Percentiles rank a stretch among this genome's conserved stretches.
These are phyloP conservation scores for Elsinoe batatas DNA, from an alignment of 2,329 filamentous ascomycete genomes.

Conservation along the genomic window DNA sequence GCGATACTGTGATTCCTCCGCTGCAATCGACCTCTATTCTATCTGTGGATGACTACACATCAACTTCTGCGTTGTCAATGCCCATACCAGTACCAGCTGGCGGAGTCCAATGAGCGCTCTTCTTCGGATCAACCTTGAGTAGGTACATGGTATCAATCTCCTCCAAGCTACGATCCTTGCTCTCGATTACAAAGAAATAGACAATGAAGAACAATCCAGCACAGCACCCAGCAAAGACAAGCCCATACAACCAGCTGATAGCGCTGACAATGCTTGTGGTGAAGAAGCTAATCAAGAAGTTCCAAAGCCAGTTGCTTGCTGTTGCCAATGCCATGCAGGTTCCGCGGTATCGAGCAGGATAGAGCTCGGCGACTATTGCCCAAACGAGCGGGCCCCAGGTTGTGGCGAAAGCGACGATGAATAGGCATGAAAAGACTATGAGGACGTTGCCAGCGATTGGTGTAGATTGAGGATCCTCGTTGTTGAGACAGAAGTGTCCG, in stretches of 20 bases:
- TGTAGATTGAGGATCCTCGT: constrained; percentile 18
- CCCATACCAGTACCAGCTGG: background rate
- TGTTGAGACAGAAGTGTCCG: constrained; percentile 22
- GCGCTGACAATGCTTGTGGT: constrained; percentile 28
- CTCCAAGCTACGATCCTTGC: constrained; percentile 29
- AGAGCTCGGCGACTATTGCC: constrained; percentile 29
- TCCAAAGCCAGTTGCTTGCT: constrained; percentile 36
- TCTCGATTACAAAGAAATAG: constrained; percentile 33
- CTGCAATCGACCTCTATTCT: too few relatives aligned
- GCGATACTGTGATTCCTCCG: too few relatives aligned
- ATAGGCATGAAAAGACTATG: constrained; percentile 29
- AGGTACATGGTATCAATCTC: constrained; percentile 20
- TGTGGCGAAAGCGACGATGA: constrained; percentile 28
- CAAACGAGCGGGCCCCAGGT: constrained; percentile 29
- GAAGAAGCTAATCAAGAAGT: constrained; percentile 34
- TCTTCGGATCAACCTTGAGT: constrained; percentile 21
- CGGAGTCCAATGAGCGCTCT: constrained; percentile 20
- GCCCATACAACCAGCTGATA: constrained; percentile 33
- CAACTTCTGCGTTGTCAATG: background rate
- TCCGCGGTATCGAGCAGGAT: constrained; percentile 31
- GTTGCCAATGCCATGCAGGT: constrained; percentile 37
- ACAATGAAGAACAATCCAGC: constrained; percentile 27
- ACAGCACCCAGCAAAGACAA: constrained; percentile 31
- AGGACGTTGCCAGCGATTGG: constrained; percentile 24
- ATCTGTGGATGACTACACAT: background rate